A percentile compares a stretch with the other conserved stretches of the same genome.
phyloP scores from a whole-genome alignment of 1,139 yeast species.

The Debaryomyces sp. region DNA sequence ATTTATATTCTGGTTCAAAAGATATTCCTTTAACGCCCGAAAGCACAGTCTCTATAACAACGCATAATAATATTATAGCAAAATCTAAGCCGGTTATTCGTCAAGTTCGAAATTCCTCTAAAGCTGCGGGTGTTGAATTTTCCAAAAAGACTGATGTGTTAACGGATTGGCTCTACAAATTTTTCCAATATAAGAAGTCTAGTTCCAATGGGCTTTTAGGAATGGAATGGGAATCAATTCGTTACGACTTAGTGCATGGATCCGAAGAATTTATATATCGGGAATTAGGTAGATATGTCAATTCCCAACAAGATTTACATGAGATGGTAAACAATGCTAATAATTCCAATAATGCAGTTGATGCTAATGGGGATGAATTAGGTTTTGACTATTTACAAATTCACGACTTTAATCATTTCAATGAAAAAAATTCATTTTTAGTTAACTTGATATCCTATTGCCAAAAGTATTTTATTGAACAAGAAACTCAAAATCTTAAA shows the following conservation, averaged over 20 bases:
- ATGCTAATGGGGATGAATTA: slow-evolving; percentile 10
- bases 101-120: slow-evolving; percentile 32
- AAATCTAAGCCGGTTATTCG: slow-evolving; percentile 33
- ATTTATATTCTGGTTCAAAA: slow-evolving; percentile 12
- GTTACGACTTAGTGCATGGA: slow-evolving; percentile 43
- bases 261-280: slow-evolving; percentile 39
- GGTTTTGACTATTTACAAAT: slow-evolving; percentile 32
- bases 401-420: slow-evolving; percentile 38
- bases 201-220: slow-evolving; percentile 42
- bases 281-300: slow-evolving; percentile 30
- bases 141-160: slow-evolving; percentile 29
- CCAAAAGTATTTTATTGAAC: slow-evolving; percentile 21
- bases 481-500: slow-evolving; percentile 2
- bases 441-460: slow-evolving; percentile 30
- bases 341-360: slow-evolving; percentile 9
- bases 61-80: slow-evolving; percentile 24
- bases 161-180: slow-evolving; percentile 37
- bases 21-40: slow-evolving; percentile 14
- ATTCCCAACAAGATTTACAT: slow-evolving; percentile 1
- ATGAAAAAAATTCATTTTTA: slow-evolving; percentile 34
- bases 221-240: slow-evolving; percentile 50
- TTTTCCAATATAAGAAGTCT: slow-evolving; percentile 43
- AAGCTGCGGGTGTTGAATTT: slow-evolving; percentile 34
- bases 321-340: slow-evolving; percentile 9
- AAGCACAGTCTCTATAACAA: slow-evolving; percentile 21